Percentiles rank a stretch among this genome's conserved stretches.
These are phyloP conservation scores for Coprinopsis marcescibilis DNA, from an alignment of 768 basidiomycete species.

Conservation along the genomic window DNA sequence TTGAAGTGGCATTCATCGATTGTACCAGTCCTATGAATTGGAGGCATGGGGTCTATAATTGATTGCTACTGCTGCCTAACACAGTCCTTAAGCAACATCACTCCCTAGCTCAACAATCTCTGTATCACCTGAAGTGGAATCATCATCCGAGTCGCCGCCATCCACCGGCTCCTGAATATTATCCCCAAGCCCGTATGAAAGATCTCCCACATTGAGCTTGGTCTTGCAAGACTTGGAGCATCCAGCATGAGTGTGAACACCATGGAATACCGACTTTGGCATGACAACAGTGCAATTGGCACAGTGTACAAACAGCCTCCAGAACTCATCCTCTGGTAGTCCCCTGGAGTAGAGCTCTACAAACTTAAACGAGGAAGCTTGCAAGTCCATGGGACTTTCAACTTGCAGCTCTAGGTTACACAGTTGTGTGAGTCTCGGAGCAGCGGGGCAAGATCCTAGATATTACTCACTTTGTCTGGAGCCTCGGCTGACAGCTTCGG, in stretches of 20 bases:
- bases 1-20: no score
- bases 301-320: not conserved
- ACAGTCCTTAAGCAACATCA: no score
- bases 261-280: not conserved
- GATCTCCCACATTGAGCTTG: no score
- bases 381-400: not conserved
- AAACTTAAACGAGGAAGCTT: not conserved
- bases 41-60: no score
- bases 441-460: not conserved
- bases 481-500: not conserved
- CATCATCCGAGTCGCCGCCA: not conserved
- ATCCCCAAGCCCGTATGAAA: no score
- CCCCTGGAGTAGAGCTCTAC: not conserved
- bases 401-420: not conserved
- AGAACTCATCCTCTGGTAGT: not conserved
- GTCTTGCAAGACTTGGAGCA: not conserved
- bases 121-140: not conserved
- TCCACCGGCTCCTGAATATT: no score
- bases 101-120: not conserved
- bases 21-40: no score
- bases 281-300: not conserved
- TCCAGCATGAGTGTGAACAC: not conserved
- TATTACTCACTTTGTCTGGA: not conserved
- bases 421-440: not conserved
- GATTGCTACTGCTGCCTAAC: no score